Evolutionary conservation across 495 filamentous ascomycete genomes (phyloP), one percentile per base, ranked within the genome.

Genomic region (Rusavskia elegans): DNA sequence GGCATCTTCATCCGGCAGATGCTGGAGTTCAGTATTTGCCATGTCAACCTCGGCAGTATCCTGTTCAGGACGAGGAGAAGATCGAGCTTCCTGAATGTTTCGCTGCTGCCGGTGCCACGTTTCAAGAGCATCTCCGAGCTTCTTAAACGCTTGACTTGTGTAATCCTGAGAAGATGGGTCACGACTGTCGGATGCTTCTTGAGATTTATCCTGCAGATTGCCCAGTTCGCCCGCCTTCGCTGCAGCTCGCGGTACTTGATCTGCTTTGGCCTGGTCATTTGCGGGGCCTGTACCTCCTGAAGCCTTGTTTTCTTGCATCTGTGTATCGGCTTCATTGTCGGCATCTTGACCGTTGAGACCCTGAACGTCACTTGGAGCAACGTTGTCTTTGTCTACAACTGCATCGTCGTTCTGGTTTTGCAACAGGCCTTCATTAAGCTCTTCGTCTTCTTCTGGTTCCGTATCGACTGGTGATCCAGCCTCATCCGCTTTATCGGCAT

Each of bases 51-150:
- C 78, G 9, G 42, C 46, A 5, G 55, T 37, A 52, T 77, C 65
- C 39, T 74, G 64, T 53, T 75, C 57, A 1, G 77, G 68, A 2
- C 74, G 74, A 13, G 81, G 69, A 39, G 82, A 71, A 45, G 84
- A 74, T 36, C 77, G 72, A 10, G 84, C 73, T 50, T 84, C 74
- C 56, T 77, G 68, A 51, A 99, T 95, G 52, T 93, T 79, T 27
- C 76, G 73, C 57, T 89, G 85, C 56, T 81, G 81, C 39, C 83
- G 79, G 64, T 96, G 87, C 89, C 89, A 99, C 56, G 81, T 73
- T 59, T 96, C 89, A n/a, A 99, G 73, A 20, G 84, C 81, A 69
- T 96, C 87, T 2, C 93, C 93, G 51, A 99, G 75, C 55, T 92
- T 90, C 68, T 90, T 87, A 72, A 94, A 94, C 2, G 87, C 81